Base-by-base conservation (phyloP, 495 filamentous ascomycete species). In the Aspergillus biplanus region DNA sequence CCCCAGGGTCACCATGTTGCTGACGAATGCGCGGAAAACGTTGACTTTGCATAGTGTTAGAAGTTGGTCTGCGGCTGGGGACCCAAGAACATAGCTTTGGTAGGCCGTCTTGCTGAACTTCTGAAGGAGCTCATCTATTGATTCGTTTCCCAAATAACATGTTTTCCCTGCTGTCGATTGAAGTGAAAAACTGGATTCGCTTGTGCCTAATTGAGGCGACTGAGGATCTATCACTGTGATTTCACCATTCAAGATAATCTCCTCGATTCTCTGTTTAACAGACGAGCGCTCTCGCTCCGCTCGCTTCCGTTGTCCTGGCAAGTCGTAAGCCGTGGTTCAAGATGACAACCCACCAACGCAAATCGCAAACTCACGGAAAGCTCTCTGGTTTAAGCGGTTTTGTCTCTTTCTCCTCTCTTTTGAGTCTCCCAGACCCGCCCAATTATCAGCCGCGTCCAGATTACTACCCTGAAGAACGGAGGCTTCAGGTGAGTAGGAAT, bases 351-450 rank as follows among this genome's bases (percentile, higher is more conserved):
- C n/a, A 7, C 33, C n/a, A 46, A 31, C 44, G 13, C 18, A 37
- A 31, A 16, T 4, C 16, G 21, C 27, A 32, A 27, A 63, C 74
- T 62, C 52, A 80, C 79, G 69, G 54, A 68, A 73, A 18, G 78
- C 78, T 52, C 78, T 65, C 64, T 82, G 78, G 58, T 81, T 79
- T 16, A 80, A 52, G 12, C 80, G 70, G 64, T 82, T 82, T 65
- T 82, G 80, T 34, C 72, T 63, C 49, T 71, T 61, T 37, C 78
- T 69, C 3, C 80, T 67, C 58, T 81, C 79, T 44, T 70, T 71
- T 3, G 72, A 67, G 53, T 79, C 76, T 3, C 70, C 71, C 13
- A 76, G 48, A 0, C 74, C 78, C 1, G 70, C 61, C 80, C 80
- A 80, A 37, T 78, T 72, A 59, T 82, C 78, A 12, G 52, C 59